Conservation (phyloP, 2,329 filamentous ascomycete species). For the Colletotrichum sp. region DNA sequence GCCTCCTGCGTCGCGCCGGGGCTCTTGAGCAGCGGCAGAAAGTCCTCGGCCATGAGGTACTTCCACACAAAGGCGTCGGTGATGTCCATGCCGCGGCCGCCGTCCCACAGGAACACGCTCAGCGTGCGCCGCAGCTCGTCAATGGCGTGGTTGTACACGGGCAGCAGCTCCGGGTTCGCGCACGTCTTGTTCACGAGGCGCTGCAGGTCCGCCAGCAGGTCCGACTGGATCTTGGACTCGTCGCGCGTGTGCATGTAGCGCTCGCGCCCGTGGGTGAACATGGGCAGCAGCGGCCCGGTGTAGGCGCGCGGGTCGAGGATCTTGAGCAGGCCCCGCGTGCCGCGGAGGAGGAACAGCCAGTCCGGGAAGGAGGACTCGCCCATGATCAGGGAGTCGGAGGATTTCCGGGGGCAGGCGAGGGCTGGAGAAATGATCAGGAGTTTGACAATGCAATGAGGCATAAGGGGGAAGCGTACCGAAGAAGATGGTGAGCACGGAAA, state of each 20-base stretch:
- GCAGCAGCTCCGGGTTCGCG: conserved; percentile 22
- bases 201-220: conserved; percentile 25
- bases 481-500: conserved; percentile 37
- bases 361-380: conserved; percentile 31
- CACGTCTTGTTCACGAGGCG: conserved; percentile 22
- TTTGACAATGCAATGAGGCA: not conserved
- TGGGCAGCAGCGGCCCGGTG: conserved; percentile 19
- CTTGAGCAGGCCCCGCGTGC: conserved; percentile 28
- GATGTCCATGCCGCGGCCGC: conserved; percentile 32
- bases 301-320: conserved; percentile 23
- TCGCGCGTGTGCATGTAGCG: conserved; percentile 23
- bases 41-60: conserved; percentile 37
- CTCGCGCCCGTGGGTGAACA: conserved; percentile 27
- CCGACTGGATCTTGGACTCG: conserved; percentile 5
- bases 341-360: conserved; percentile 35
- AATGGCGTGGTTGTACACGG: conserved; percentile 23
- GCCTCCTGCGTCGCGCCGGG: conserved; percentile 30
- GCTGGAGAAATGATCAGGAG: not conserved
- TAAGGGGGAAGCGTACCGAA: conserved; percentile 25
- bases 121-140: conserved; percentile 24
- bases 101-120: conserved; percentile 18
- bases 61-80: conserved; percentile 46
- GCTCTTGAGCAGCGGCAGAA: conserved; percentile 36
- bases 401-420: conserved; percentile 31
- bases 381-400: conserved; percentile 32